Base-by-base conservation (phyloP, 2,329 filamentous ascomycete genomes). In the Raffaelea albimanens region DNA sequence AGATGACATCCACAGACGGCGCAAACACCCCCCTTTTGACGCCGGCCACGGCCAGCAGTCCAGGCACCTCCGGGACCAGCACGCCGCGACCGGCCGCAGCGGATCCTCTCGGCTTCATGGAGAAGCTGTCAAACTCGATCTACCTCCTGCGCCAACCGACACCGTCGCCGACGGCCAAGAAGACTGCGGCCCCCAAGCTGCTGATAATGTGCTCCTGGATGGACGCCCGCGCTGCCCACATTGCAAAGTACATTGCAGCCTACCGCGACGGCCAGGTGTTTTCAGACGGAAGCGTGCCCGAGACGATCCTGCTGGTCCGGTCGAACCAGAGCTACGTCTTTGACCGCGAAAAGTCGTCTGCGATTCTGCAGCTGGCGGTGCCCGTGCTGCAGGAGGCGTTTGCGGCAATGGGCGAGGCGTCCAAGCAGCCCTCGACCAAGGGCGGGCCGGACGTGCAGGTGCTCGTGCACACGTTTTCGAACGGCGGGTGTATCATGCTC, bases 121-220 rank as follows among this genome's bases (percentile, higher is more conserved):
- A 62, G 36, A 53, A 53, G n/a, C 59, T 72, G 43, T 66, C 62
- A n/a, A 57, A 63, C 16, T 53, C 57, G 19, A 63, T 66, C 14
- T 61, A 65, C 44, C 58, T 67, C 53, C 64, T 64, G 51, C 58
- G 60, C 2, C 65, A 66, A 5, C 42, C 55, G 1, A 8, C 31
- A 5, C 18, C 33, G 5, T 16, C 46, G 21, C 2, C 46, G 8
- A 11, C 40, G 3, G 4, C 47, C 0, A 3, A 46, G 1, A 1
- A 23, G 3, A 21, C 47, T 36, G 33, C 52, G 2, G 56, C 64
- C 10, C 72, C 74, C 13, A 67, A 67, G 46, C 64, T 77, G 33
- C 64, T 77, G 48, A 52, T 76, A 21, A 43, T 77, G 33, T 65
- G 68, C 33, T 62, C 67, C 8, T 78, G 75, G 74, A 73, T 75